Base-by-base conservation (phyloP, 1,139 yeast species). In the Taphrina wiesneri region DNA sequence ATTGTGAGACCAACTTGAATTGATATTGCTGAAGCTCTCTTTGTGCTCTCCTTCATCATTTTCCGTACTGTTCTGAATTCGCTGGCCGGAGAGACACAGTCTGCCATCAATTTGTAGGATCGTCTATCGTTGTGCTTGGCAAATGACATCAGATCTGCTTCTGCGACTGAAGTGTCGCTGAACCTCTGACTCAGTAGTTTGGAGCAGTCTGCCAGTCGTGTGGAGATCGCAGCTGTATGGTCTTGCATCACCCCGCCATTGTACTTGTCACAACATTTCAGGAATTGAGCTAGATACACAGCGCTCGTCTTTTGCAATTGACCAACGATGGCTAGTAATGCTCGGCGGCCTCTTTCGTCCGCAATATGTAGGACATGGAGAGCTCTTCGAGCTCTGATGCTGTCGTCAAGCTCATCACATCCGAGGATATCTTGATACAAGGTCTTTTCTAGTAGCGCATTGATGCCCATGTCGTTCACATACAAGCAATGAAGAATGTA, bases 401-500 rank as follows among this genome's bases (percentile, higher is more conserved):
- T 69, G 66, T 82, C 82, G 53, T 82, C 80, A 28, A 79, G 78
- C 2, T 80, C 76, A 47, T 21, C 23, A 9, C 84, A 77, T 0
- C 96, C 90, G 17, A 88, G 74, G 1, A 91, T 72, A 66, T 82
- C 80, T 66, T 86, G 90, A 71, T 86, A 82, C 6, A 90, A 72
- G 0, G 82, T 78, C 2, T 77, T 70, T 73, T 91, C 97, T 19
- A 90, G 88, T 25, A 83, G 78, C n/a, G 86, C 82, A 67, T 86
- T 89, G 63, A 90, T 86, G 21, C 80, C 80, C 66, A 78, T 81
- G 72, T 89, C 92, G 74, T 90, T 90, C 69, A 91, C 87, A 73
- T 89, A 91, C 52, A 88, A 80, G 63, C 90, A 80, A 21, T 86
- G 84, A 65, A 91, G 77, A 0, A 91, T 76, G 45, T 82, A 82